Conservation (phyloP, 768 basidiomycete genomes). For the Termitomyces eurrhizus region DNA sequence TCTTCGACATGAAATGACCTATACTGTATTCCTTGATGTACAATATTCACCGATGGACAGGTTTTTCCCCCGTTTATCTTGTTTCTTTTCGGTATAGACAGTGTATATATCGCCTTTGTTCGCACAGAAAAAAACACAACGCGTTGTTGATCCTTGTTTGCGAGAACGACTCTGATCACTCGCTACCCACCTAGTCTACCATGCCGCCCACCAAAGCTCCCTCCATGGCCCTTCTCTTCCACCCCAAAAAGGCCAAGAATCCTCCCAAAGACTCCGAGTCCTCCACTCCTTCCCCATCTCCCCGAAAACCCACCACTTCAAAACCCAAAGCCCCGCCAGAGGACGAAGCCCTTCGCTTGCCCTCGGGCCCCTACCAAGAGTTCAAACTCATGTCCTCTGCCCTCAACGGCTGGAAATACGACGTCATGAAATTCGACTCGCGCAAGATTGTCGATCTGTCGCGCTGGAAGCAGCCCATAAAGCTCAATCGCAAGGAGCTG, state of each 20-base stretch:
- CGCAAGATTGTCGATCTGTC: constrained; percentile 67
- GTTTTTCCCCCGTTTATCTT: neutral
- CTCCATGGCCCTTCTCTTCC: constrained; percentile 51
- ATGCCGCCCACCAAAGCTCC: constrained; percentile 43
- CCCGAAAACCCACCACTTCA: constrained; percentile 38
- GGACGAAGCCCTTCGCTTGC: constrained; percentile 52
- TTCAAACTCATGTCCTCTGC: constrained; percentile 77
- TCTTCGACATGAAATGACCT: constrained; percentile 27
- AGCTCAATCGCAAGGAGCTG: constrained; percentile 84
- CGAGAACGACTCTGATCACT: too few relatives aligned
- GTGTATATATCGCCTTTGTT: neutral
- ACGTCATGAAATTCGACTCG: constrained; percentile 88
- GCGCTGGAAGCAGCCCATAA: constrained; percentile 71
- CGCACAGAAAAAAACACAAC: neutral
- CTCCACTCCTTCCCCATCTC: constrained; percentile 21
- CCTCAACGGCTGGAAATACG: constrained; percentile 86
- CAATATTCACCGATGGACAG: constrained; percentile 7
- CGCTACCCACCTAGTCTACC: neutral
- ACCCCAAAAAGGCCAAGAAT: constrained; percentile 55
- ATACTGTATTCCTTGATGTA: constrained; percentile 13
- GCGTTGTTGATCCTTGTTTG: constrained; percentile 11
- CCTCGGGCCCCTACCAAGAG: constrained; percentile 68
- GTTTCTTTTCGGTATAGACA: constrained; percentile 5
- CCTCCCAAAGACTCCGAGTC: constrained; percentile 18
- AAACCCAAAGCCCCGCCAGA: constrained; percentile 40